phyloP scores from a whole-genome alignment of 306 rosid genomes.

The Cicer cuneatum region DNA sequence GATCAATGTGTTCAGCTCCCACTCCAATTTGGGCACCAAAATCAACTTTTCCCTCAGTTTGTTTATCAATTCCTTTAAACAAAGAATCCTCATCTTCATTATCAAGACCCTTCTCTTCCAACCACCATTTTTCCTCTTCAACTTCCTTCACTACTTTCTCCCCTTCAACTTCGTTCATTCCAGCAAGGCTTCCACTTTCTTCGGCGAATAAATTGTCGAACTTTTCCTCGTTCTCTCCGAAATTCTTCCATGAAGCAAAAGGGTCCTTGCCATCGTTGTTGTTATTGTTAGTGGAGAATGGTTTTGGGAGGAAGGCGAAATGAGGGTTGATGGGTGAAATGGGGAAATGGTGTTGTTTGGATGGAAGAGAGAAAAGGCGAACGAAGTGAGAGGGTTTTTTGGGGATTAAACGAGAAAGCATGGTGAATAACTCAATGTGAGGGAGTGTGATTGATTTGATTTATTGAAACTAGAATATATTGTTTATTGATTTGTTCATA shows the following conservation, averaged over 20 bases:
- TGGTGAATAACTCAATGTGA: conserved; percentile 40
- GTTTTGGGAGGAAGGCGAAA: conserved; percentile 45
- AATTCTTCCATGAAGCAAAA: conserved; percentile 54
- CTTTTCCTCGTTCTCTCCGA: conserved; percentile 54
- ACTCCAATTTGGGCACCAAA: conserved; percentile 45
- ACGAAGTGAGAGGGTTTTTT: conserved; percentile 73
- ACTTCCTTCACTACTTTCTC: background rate
- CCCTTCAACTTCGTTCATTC: conserved; percentile 20
- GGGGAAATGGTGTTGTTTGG: conserved; percentile 36
- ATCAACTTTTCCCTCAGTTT: conserved; percentile 36
- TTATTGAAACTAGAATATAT: background rate
- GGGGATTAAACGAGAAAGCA: conserved; percentile 88
- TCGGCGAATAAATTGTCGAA: conserved; percentile 55
- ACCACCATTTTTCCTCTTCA: conserved; percentile 51
- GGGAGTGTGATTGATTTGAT: background rate
- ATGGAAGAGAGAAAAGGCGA: conserved; percentile 47
- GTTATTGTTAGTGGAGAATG: conserved; percentile 55
- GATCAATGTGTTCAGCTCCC: conserved; percentile 38
- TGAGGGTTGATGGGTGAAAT: conserved; percentile 19
- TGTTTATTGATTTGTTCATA: background rate
- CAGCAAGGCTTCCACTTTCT: conserved; percentile 45
- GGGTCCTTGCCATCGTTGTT: conserved; percentile 45
- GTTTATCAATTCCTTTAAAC: conserved; percentile 49
- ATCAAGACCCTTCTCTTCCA: conserved; percentile 52
- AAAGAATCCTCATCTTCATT: conserved; percentile 50